phyloP scores from a whole-genome alignment of 1,139 yeast species.

The Nakaseomyces kungkrabaensis region DNA sequence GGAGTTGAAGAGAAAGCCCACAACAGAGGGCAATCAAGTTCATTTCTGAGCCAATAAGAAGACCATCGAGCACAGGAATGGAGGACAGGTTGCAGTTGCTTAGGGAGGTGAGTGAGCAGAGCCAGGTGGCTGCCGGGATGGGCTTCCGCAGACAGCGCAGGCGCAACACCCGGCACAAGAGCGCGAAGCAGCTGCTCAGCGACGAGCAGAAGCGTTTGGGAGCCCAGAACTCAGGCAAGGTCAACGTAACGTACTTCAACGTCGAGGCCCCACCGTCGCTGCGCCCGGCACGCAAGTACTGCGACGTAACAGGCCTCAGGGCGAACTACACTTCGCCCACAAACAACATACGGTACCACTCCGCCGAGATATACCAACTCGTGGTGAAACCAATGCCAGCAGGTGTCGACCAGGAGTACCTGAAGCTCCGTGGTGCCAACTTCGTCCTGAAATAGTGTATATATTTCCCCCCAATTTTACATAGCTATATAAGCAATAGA shows the following conservation, averaged over 20 bases:
- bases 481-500: background rate
- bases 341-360: conserved; percentile 68
- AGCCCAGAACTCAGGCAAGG: conserved; percentile 6
- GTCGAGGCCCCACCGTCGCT: conserved; percentile 84
- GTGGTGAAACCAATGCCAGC: conserved; percentile 74
- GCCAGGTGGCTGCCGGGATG: conserved; percentile 12
- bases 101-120: conserved; percentile 19
- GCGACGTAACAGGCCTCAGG: conserved; percentile 87
- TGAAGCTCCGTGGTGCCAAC: conserved; percentile 80
- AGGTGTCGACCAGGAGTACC: conserved; percentile 88
- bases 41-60: background rate
- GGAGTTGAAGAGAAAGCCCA: too few species aligned
- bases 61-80: background rate
- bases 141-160: conserved; percentile 48
- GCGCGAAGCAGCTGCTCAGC: conserved; percentile 60
- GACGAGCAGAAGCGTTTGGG: conserved; percentile 49
- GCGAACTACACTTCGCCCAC: conserved; percentile 70
- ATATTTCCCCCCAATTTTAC: background rate
- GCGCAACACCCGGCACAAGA: conserved; percentile 53
- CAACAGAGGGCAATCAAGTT: too few species aligned
- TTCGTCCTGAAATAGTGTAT: conserved; percentile 55
- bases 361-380: conserved; percentile 73
- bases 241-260: conserved; percentile 44
- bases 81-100: conserved; percentile 22
- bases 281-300: conserved; percentile 71